Conservation (phyloP, 495 filamentous ascomycete genomes). For the Tuber brumale region DNA sequence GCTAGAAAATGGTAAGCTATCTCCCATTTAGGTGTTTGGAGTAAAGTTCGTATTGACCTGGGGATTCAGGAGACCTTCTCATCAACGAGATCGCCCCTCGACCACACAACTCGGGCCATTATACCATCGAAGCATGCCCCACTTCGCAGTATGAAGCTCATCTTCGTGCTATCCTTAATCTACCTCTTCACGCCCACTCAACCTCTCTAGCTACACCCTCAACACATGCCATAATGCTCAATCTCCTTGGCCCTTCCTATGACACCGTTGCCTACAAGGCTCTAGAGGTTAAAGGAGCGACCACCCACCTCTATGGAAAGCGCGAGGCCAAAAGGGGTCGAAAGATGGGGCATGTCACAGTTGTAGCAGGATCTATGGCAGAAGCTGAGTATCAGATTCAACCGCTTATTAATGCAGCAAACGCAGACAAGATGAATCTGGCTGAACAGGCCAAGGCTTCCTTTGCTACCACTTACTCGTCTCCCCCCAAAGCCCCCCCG, state of each 20-base stretch:
- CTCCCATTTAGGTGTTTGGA: not conserved
- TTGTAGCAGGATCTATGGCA: constrained; percentile 61
- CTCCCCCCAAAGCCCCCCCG: constrained; percentile 17
- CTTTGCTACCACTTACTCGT: constrained; percentile 36
- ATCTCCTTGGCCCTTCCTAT: constrained; percentile 85
- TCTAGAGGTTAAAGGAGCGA: constrained; percentile 54
- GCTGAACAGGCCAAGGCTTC: constrained; percentile 42
- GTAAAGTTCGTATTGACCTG: not conserved
- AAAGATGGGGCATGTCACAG: constrained; percentile 92
- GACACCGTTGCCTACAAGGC: constrained; percentile 59
- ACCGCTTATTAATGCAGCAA: constrained; percentile 58
- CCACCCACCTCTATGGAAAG: constrained; percentile 89
- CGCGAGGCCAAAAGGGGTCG: constrained; percentile 71
- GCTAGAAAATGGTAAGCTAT: constrained; percentile 59
- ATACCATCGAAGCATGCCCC: constrained; percentile 88
- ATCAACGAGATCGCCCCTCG: constrained; percentile 94
- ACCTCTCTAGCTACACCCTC: constrained; percentile 55
- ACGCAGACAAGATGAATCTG: constrained; percentile 44
- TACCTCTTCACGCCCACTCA: constrained; percentile 59
- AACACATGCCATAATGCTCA: constrained; percentile 79
- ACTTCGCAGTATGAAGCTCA: constrained; percentile 88
- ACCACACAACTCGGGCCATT: constrained; percentile 94
- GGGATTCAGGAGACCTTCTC: constrained; percentile 51
- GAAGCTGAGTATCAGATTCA: constrained; percentile 65
- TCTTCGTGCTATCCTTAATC: constrained; percentile 73